Conservation (phyloP, 805 yeast species). For the Groenewaldozyma salmanticensis region DNA sequence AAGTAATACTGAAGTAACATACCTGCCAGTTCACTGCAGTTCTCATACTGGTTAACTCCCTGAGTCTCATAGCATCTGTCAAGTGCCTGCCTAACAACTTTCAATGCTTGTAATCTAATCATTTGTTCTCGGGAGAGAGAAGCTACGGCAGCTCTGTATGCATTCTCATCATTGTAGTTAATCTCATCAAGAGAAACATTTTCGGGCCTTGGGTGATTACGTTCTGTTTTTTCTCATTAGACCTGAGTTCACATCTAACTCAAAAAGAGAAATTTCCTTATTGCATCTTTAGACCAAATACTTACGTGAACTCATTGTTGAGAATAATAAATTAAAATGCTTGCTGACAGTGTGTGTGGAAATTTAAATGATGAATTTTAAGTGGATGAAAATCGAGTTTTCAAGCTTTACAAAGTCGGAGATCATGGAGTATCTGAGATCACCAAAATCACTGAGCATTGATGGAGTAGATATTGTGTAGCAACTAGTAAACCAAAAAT, state of each 20-base stretch:
- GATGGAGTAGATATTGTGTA: no score
- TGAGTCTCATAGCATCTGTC: constrained; percentile 56
- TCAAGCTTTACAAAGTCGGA: no score
- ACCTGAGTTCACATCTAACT: no score
- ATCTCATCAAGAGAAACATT: constrained; percentile 77
- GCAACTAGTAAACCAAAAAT: no score
- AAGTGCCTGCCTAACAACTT: constrained; percentile 61
- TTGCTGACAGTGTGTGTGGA: no score
- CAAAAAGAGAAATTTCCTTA: no score
- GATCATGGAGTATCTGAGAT: no score
- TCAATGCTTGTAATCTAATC: constrained; percentile 58
- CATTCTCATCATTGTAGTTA: constrained; percentile 56
- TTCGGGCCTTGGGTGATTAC: constrained; percentile 38
- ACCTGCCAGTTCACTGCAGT: constrained; percentile 71
- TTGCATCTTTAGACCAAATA: no score
- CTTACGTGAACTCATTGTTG: not conserved
- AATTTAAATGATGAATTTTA: not conserved
- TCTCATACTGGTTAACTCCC: constrained; percentile 64
- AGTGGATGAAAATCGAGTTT: no score
- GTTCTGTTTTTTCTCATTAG: no score
- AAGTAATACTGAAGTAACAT: constrained; percentile 21
- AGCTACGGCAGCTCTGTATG: constrained; percentile 64
- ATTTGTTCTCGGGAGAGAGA: constrained; percentile 73
- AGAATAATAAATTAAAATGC: not conserved
- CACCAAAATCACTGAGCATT: no score